These are phyloP conservation scores for Plenodomus biglobosus DNA, from an alignment of 2,329 filamentous ascomycete genomes.

Conservation along the genomic window DNA sequence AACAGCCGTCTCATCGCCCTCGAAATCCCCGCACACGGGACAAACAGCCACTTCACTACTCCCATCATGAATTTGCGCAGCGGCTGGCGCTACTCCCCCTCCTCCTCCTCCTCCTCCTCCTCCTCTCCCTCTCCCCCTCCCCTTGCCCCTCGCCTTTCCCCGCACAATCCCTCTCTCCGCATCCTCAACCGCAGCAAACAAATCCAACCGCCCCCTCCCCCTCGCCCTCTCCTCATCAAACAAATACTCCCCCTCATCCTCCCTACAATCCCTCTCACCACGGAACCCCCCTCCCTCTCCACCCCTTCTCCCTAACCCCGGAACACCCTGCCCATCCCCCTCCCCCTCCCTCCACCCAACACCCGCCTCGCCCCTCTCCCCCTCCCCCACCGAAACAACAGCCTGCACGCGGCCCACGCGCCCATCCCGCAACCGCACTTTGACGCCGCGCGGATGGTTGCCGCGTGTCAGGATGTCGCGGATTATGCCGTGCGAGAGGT, in stretches of 20 bases:
- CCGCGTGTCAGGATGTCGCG: slow-evolving; percentile 69
- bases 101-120: slow-evolving; percentile 20
- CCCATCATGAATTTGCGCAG: slow-evolving; percentile 20
- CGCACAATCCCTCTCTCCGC: slow-evolving; percentile 30
- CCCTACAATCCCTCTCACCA: slow-evolving; percentile 30
- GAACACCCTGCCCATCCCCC: slow-evolving; percentile 24
- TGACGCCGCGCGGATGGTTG: slow-evolving; percentile 77
- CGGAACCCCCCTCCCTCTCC: slow-evolving; percentile 25
- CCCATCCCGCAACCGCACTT: slow-evolving; percentile 71
- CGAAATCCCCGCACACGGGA: slow-evolving; percentile 66
- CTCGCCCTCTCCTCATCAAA: slow-evolving; percentile 25
- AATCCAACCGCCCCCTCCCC: slow-evolving; percentile 11
- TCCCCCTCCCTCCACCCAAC: slow-evolving; percentile 20
- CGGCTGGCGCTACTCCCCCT: not conserved
- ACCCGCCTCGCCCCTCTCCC: slow-evolving; percentile 25
- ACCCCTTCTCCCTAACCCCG: slow-evolving; percentile 20
- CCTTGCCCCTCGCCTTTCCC: slow-evolving; percentile 15
- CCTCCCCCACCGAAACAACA: slow-evolving; percentile 46
- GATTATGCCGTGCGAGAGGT: slow-evolving; percentile 67
- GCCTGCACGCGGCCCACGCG: slow-evolving; percentile 73
- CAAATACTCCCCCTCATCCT: slow-evolving; percentile 35
- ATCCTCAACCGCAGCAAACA: slow-evolving; percentile 31
- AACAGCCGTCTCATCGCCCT: slow-evolving; percentile 69
- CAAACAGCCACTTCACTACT: slow-evolving; percentile 47
- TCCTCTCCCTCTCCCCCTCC: not conserved